phyloP scores from a whole-genome alignment of 768 basidiomycete species.

The Psilocybe azurescens region DNA sequence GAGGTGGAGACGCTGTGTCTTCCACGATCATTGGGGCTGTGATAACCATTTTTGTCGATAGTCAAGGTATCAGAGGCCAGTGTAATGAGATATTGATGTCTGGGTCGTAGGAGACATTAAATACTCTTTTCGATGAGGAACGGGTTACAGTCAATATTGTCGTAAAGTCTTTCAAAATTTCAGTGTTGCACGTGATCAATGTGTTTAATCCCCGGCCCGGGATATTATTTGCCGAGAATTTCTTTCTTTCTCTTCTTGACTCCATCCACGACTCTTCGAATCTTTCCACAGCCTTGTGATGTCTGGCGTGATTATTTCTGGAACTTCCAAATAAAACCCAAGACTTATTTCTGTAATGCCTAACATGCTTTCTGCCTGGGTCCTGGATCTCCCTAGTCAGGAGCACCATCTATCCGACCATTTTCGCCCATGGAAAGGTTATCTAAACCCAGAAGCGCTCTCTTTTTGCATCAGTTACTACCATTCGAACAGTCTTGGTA shows the following conservation, averaged over 20 bases:
- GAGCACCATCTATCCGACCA: too few species aligned
- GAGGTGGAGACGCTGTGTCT: slow-evolving; percentile 34
- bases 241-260: neutral
- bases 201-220: neutral
- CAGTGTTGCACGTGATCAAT: slow-evolving; percentile 14
- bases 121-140: neutral
- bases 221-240: too few species aligned
- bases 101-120: neutral
- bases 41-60: slow-evolving; percentile 6
- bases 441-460: neutral
- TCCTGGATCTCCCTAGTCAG: neutral
- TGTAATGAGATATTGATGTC: neutral
- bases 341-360: neutral
- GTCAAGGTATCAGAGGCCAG: neutral
- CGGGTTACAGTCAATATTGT: neutral
- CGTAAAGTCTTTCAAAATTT: slow-evolving; percentile 19
- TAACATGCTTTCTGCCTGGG: neutral
- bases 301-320: neutral
- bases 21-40: slow-evolving; percentile 23
- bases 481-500: slow-evolving; percentile 1
- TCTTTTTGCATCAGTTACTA: neutral
- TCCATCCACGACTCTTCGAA: neutral
- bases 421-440: neutral
- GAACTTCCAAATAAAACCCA: neutral
- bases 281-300: neutral